Conservation (phyloP, 2,329 filamentous ascomycete species). For the Fusarium dimerum region DNA sequence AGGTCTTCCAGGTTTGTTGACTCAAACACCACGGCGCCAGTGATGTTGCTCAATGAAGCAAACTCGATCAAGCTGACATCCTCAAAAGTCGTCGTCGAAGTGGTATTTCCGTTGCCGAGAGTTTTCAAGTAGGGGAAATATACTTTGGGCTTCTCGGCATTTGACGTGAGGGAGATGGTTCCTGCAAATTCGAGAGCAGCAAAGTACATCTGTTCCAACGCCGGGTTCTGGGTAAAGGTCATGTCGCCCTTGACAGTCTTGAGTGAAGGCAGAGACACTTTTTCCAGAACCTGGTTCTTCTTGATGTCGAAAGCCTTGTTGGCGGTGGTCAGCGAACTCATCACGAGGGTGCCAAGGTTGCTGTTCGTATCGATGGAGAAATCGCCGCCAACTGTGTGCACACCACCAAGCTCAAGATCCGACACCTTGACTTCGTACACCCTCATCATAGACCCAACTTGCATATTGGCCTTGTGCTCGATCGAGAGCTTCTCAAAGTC, state of each 20-base stretch:
- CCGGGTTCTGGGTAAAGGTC: slow-evolving; percentile 25
- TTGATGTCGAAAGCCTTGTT: slow-evolving; percentile 26
- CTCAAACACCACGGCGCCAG: slow-evolving; percentile 25
- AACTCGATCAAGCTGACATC: slow-evolving; percentile 22
- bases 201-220: slow-evolving; percentile 17
- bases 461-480: slow-evolving; percentile 18
- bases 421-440: slow-evolving; percentile 24
- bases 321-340: slow-evolving; percentile 17
- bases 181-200: slow-evolving; percentile 25
- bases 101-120: slow-evolving; percentile 27
- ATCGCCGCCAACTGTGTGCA: slow-evolving; percentile 25
- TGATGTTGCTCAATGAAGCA: slow-evolving; percentile 23
- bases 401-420: slow-evolving; percentile 21
- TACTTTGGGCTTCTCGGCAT: slow-evolving; percentile 18
- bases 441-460: slow-evolving; percentile 23
- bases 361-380: slow-evolving; percentile 27
- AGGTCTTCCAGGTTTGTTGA: slow-evolving; percentile 22
- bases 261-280: slow-evolving; percentile 24
- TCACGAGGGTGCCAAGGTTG: slow-evolving; percentile 18
- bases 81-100: slow-evolving; percentile 24
- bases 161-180: slow-evolving; percentile 28
- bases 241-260: slow-evolving; percentile 27
- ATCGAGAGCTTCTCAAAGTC: slow-evolving; percentile 21
- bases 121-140: slow-evolving; percentile 22
- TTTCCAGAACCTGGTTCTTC: slow-evolving; percentile 21